These are phyloP conservation scores for Diospyros kaki DNA, from an alignment of 148 eudicot genomes.

Conservation along the genomic window DNA sequence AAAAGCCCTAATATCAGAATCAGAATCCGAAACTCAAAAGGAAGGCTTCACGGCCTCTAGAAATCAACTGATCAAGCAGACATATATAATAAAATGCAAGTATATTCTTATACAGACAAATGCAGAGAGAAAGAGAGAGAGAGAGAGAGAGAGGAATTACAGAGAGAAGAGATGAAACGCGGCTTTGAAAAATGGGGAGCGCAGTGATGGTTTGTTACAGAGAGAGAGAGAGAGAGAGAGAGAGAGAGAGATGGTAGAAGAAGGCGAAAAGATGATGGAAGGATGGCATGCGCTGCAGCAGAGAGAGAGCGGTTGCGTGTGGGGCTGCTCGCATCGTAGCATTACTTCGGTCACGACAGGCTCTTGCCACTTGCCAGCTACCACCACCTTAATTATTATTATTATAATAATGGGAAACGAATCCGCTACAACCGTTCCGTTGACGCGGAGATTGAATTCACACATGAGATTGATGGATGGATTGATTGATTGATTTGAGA, in stretches of 20 bases:
- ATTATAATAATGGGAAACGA: no score
- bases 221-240: no score
- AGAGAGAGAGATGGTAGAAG: constrained; percentile 1
- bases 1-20: constrained; percentile 2
- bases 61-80: background rate
- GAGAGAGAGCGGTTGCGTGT: constrained; percentile 29
- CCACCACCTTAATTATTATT: no score
- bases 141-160: constrained; percentile 19
- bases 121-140: constrained; percentile 21
- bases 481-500: no score
- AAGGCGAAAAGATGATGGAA: background rate
- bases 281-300: constrained; percentile 25
- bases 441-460: no score
- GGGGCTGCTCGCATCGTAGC: constrained; percentile 1
- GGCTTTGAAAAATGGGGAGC: constrained; percentile 37
- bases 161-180: constrained; percentile 15
- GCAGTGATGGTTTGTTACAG: constrained; percentile 20
- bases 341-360: background rate
- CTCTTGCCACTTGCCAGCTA: no score
- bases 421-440: no score
- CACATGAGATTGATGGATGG: no score
- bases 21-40: constrained; percentile 14
- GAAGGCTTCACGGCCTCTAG: background rate
- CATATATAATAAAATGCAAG: background rate
- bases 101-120: background rate